These are phyloP conservation scores for Xanthoconium stramineum DNA, from an alignment of 768 basidiomycete genomes.

Conservation along the genomic window DNA sequence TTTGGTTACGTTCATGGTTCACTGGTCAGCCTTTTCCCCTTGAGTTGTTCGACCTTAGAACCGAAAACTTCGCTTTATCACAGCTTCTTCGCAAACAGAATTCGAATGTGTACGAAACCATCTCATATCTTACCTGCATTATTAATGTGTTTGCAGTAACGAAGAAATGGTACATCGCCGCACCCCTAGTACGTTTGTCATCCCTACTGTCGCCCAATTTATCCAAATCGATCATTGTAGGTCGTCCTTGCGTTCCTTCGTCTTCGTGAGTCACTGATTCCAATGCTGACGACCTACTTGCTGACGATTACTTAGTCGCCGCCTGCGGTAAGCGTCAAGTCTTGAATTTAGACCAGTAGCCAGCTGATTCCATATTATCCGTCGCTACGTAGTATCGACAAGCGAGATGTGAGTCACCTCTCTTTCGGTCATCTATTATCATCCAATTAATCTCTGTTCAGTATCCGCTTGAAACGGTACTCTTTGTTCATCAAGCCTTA, in stretches of 20 bases:
- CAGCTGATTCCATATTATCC: neutral
- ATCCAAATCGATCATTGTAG: neutral
- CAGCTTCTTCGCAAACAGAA: conserved; percentile 34
- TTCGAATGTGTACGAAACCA: conserved; percentile 27
- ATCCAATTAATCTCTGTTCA: neutral
- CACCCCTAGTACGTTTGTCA: conserved; percentile 21
- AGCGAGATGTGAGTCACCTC: conserved; percentile 25
- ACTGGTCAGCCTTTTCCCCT: conserved; percentile 20
- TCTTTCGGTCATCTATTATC: rapidly evolving
- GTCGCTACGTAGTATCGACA: conserved; percentile 24
- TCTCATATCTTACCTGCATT: neutral
- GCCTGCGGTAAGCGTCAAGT: conserved; percentile 26
- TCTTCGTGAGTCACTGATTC: conserved; percentile 24
- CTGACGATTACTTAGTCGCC: conserved; percentile 23
- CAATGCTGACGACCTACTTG: neutral
- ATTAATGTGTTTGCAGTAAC: conserved; percentile 23
- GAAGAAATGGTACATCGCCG: conserved; percentile 32
- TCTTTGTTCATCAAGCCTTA: conserved; percentile 32
- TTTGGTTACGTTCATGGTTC: conserved; percentile 29
- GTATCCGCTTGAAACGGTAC: conserved; percentile 28
- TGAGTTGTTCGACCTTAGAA: neutral
- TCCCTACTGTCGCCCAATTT: neutral
- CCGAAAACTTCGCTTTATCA: neutral
- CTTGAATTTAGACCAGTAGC: neutral
- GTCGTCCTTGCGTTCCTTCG: conserved; percentile 33